These are phyloP conservation scores for Funneliformis mosseae DNA, from an alignment of 192 early-diverging fungal species.

Conservation along the genomic window DNA sequence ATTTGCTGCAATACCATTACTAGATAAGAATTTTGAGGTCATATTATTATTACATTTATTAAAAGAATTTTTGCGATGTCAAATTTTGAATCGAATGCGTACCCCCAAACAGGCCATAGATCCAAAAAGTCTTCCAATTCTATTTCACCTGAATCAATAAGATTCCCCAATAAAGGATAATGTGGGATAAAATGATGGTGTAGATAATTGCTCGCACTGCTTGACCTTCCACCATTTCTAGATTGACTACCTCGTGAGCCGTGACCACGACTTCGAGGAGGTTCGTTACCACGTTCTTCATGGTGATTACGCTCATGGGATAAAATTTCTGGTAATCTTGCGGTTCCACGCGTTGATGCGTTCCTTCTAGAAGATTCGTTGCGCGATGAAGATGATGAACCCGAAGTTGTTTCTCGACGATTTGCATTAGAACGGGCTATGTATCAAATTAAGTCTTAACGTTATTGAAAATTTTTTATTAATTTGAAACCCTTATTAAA, in stretches of 20 bases:
- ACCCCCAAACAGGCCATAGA: constrained; percentile 24
- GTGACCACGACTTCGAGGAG: background rate
- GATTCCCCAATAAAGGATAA: constrained; percentile 23
- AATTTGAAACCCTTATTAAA: background rate
- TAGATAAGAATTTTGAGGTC: background rate
- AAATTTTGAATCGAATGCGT: background rate
- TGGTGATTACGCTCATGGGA: constrained; percentile 12
- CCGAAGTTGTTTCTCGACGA: constrained; percentile 8
- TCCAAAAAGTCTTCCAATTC: constrained; percentile 31
- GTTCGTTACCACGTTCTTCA: constrained; percentile 30
- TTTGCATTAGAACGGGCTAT: constrained; percentile 1
- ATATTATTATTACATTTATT: background rate
- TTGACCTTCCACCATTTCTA: constrained; percentile 1
- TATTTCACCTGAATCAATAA: constrained; percentile 25
- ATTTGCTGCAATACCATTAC: constrained; percentile 30
- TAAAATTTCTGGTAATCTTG: constrained; percentile 11
- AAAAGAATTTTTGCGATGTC: background rate
- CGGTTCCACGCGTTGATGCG: background rate
- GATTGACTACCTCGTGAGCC: constrained; percentile 17
- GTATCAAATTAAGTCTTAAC: background rate
- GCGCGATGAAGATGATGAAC: constrained; percentile 18
- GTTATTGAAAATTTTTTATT: background rate
- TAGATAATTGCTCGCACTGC: constrained; percentile 3
- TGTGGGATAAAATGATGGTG: constrained; percentile 34
- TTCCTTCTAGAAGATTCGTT: background rate